These are phyloP conservation scores for Geosiphon pyriformis DNA, from an alignment of 192 early-diverging fungal genomes.

Conservation along the genomic window DNA sequence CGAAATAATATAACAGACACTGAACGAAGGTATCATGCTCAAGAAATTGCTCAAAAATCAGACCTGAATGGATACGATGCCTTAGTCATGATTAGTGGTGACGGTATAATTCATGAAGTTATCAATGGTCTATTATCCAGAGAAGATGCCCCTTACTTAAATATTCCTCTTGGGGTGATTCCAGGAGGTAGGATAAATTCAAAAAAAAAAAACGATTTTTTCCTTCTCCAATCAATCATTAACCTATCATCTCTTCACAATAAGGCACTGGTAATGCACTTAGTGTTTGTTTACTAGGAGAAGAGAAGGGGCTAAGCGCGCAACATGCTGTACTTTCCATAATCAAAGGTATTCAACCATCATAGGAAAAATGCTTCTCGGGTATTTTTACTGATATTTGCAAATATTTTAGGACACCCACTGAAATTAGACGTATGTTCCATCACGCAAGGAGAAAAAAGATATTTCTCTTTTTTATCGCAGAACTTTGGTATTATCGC, in stretches of 20 bases:
- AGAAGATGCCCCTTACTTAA: conserved; percentile 54
- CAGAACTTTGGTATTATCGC: conserved; percentile 53
- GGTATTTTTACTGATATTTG: too few species aligned
- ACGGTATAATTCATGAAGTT: conserved; percentile 78
- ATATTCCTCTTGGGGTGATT: conserved; percentile 59
- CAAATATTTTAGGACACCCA: conserved; percentile 35
- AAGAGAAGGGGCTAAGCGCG: conserved; percentile 35
- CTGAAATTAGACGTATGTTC: conserved; percentile 57
- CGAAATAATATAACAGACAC: conserved; percentile 64
- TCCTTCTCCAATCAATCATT: not conserved
- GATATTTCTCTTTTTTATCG: conserved; percentile 50
- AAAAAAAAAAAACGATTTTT: not conserved
- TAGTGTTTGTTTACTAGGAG: conserved; percentile 44
- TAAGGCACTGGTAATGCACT: conserved; percentile 47
- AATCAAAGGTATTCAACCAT: conserved; percentile 39
- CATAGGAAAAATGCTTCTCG: too few species aligned
- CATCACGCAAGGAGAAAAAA: conserved; percentile 38
- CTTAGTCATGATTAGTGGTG: conserved; percentile 66
- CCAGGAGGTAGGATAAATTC: conserved; percentile 38
- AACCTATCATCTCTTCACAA: not conserved
- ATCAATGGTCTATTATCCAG: conserved; percentile 74
- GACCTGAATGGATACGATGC: conserved; percentile 53
- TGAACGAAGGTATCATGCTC: conserved; percentile 50
- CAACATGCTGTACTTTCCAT: conserved; percentile 33
- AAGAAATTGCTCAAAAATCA: conserved; percentile 53